Evolutionary conservation across 2,329 filamentous ascomycete genomes (phyloP), one percentile per base, ranked within the genome.

Genomic region (Blastomyces parvus): DNA sequence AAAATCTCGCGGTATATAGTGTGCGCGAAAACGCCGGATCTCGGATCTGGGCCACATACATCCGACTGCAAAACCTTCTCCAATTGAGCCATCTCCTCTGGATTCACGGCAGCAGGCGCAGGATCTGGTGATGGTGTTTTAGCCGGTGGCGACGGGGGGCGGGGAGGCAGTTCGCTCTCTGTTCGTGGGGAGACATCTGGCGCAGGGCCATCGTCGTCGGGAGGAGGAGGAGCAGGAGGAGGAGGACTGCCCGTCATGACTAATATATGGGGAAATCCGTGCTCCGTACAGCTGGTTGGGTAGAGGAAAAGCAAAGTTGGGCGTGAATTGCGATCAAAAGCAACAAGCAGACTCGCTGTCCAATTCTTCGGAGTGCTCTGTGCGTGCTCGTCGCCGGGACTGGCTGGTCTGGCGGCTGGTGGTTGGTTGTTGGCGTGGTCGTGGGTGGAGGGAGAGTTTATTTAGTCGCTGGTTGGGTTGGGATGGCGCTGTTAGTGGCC

Each of bases 1-100:
- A 61, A 61, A n/a, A 38, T 25, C 3, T 19, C 7, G 11, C 11
- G 14, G 6, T 25, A 5, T 30, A 56, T n/a, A 44, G 36, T 33
- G 3, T 22, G 17, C 22, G n/a, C 19, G 9, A 30, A 36, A 6
- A 22, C 52, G 27, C 3, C 27, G 36, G 17, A 46, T 30, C 25
- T 8, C 14, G 17, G 14, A 46, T 11, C 11, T 33, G 42, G 22
- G 42, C 19, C 22, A 66, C 74, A 68, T 71, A 81, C 79, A 69
- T 81, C 79, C 42, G 79, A 80, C 64, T 79, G 76, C 38, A 81
- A 72, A 30, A 81, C 74, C 63, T 72, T 76, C 46, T 80, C 77
- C 66, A 80, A 64, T 56, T 74, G 73, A 65, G 72, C 71, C 63
- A 72, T 74, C 63, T 75, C 64, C 67, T 77, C 76, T 33, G 74